Conservation (phyloP, 2,329 filamentous ascomycete genomes). For the Cladorrhinum sp. region DNA sequence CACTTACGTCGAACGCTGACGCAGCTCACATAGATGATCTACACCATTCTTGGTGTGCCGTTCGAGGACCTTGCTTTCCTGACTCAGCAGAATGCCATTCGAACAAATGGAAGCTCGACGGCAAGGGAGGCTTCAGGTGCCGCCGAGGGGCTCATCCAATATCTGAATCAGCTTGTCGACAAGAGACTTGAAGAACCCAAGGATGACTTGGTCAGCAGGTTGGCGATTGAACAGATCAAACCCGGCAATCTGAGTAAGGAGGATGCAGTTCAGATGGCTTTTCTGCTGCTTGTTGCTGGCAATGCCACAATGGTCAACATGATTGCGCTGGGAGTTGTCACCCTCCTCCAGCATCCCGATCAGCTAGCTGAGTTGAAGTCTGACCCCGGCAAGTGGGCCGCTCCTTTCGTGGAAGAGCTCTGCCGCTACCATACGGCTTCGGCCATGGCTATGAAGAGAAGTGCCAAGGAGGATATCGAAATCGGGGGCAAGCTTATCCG, state of each 20-base stretch:
- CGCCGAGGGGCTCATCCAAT: conserved; percentile 43
- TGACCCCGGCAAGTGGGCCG: conserved; percentile 35
- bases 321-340: conserved; percentile 47
- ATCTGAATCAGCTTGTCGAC: conserved; percentile 44
- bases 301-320: conserved; percentile 53
- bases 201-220: conserved; percentile 46
- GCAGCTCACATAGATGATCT: conserved; percentile 41
- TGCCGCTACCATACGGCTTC: conserved; percentile 48
- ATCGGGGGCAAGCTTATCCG: conserved; percentile 44
- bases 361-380: conserved; percentile 42
- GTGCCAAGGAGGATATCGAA: conserved; percentile 45
- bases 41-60: conserved; percentile 48
- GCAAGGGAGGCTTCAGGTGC: conserved; percentile 45
- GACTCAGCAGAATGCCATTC: conserved; percentile 45
- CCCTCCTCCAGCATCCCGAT: conserved; percentile 41
- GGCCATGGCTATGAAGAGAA: conserved; percentile 45
- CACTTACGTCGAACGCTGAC: conserved; percentile 2
- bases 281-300: conserved; percentile 48
- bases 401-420: conserved; percentile 46
- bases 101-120: conserved; percentile 46
- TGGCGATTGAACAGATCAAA: conserved; percentile 41
- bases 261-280: conserved; percentile 46
- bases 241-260: conserved; percentile 38
- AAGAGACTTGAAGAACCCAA: conserved; percentile 38
- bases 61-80: conserved; percentile 45